Evolutionary conservation across 306 rosid genomes (phyloP), one percentile per base, ranked within the genome.

Genomic region (Prosopis cineraria): DNA sequence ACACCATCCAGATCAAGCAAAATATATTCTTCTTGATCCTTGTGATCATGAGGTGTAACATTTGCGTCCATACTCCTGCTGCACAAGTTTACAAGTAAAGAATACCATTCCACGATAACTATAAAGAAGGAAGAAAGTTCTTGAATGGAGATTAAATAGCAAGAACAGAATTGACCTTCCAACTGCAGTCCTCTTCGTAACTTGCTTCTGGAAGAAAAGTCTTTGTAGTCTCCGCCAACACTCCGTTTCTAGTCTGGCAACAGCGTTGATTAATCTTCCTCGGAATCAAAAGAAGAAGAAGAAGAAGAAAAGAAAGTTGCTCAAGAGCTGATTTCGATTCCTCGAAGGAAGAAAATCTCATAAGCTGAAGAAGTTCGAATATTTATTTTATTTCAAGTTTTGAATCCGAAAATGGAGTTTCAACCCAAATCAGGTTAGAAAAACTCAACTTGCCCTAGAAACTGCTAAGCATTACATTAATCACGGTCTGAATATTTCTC

Each of bases 1-100:
- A 90, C 86, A 62, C 34, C 81, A 74, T 89, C 87, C 70, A 93
- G 86, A 73, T 93, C 89, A 69, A 91, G 91, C 83, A 91, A 84
- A 74, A 91, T 85, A 84, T 84, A 88, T 77, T 93, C 97, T 37
- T 93, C 98, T 82, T 87, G 86, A 27, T 68, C 85, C 47, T 81
- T 80, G 10, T 6, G 40, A 76, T 79, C 72, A 36, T 55, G 70
- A 10, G 72, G 58, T 29, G 47, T 76, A 33, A 71, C 16, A 82
- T 83, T 79, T 67, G 69, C 72, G 77, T 86, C 92, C 98, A 93
- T 93, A 43, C 47, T 71, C 87, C 84, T 76, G 43, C n/a, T 52
- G 10, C 17, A 1, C 65, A 22, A 27, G 50, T 48, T 17, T 33
- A 52, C 36, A 59, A 37, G 14, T 19, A 41, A 14, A 39, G 56